phyloP scores from a whole-genome alignment of 768 basidiomycete species.

The Hericium rajendrae region DNA sequence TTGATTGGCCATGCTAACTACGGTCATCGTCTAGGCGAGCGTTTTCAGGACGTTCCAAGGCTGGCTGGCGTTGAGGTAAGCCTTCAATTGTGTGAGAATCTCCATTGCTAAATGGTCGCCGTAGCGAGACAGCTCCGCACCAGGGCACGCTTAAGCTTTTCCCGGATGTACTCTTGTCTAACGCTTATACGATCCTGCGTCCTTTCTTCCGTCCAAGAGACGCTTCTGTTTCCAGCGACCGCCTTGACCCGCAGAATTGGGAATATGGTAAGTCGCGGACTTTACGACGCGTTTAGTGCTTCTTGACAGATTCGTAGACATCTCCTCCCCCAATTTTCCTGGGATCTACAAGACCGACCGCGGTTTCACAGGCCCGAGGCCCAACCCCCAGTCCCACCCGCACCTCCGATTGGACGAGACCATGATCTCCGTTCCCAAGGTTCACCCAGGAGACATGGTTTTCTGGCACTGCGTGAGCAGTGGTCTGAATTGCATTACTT shows the following conservation, averaged over 20 bases:
- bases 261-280: conserved; percentile 4
- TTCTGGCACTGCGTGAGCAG: conserved; percentile 23
- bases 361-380: conserved; percentile 4
- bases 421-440: conserved; percentile 24
- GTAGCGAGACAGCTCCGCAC: conserved; percentile 19
- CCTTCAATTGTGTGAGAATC: background rate
- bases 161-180: conserved; percentile 22
- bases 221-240: conserved; percentile 2
- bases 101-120: background rate
- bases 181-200: conserved; percentile 25
- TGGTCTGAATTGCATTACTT: background rate
- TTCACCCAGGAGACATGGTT: conserved; percentile 29
- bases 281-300: background rate
- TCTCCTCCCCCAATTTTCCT: conserved; percentile 12
- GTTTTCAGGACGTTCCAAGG: conserved; percentile 14
- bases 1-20: background rate
- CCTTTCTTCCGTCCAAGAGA: conserved; percentile 24
- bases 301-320: background rate
- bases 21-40: conserved; percentile 3
- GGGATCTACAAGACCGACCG: conserved; percentile 5
- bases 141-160: conserved; percentile 23
- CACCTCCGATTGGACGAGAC: conserved; percentile 24
- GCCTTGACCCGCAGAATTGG: conserved; percentile 14
- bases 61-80: conserved; percentile 11
- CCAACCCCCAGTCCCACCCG: conserved; percentile 24